Evolutionary conservation across 306 rosid genomes (phyloP).

Genomic region (Cucumis cinereus): DNA sequence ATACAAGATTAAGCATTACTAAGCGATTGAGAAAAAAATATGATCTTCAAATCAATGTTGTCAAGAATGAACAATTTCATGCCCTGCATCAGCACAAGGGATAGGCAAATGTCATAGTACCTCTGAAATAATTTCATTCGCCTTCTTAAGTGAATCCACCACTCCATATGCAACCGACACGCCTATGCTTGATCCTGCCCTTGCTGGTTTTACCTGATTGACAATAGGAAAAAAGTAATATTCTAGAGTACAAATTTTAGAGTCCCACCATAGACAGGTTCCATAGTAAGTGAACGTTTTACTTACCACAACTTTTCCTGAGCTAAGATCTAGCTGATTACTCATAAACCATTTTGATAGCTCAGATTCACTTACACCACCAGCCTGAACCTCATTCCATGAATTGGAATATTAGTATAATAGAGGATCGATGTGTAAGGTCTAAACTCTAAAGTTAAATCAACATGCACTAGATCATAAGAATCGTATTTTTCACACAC

Average conservation of each 20-base stretch:
- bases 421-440: not conserved
- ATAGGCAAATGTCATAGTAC: slow-evolving; percentile 23
- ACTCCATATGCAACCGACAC: slow-evolving; percentile 87
- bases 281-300: slow-evolving; percentile 6
- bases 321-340: slow-evolving; percentile 48
- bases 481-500: not conserved
- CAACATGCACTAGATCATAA: not conserved
- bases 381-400: slow-evolving; percentile 37
- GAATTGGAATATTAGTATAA: slow-evolving; percentile 17
- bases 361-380: slow-evolving; percentile 38
- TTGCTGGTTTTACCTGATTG: slow-evolving; percentile 77
- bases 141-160: slow-evolving; percentile 56
- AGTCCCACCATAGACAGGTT: slow-evolving; percentile 2
- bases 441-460: not conserved
- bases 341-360: slow-evolving; percentile 64
- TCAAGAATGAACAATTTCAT: not conserved
- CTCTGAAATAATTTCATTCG: slow-evolving; percentile 60
- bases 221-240: slow-evolving; percentile 1
- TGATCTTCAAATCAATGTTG: not conserved
- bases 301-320: slow-evolving; percentile 88
- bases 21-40: not conserved
- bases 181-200: slow-evolving; percentile 94
- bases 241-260: slow-evolving; percentile 6
- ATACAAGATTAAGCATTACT: not conserved
- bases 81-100: not conserved